Base-by-base conservation (phyloP, 225 moss, liverwort and hornwort genomes). In the Marchantia paleacea region DNA sequence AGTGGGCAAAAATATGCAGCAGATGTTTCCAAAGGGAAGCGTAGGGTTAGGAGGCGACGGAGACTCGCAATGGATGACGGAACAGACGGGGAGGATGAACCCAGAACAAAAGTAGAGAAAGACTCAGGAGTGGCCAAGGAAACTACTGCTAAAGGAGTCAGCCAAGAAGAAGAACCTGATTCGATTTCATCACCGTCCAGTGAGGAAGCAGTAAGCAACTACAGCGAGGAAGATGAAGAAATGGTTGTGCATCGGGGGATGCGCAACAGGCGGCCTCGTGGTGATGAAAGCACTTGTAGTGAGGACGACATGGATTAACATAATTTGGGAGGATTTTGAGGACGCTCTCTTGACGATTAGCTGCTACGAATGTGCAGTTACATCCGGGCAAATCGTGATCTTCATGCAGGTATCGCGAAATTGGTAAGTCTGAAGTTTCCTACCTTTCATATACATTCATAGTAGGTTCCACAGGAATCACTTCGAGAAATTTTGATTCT, bases 191-290 rank as follows among this genome's bases (percentile, higher is more conserved):
- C 90, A 19, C 87, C 87, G 13, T 90, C 90, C 16, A 90, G 90
- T 79, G 90, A 90, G 66, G 90, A 90, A 20, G 90, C 84, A 62
- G 90, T 86, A 6, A 90, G 90, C 49, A 90, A 90, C 82, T 90
- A 86, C 72, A 90, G 90, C 74, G 88, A 88, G 62, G 90, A 90
- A 70, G 90, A 90, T 76, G 90, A 90, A 84, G 90, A 90, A 75
- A 90, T 90, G 90, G 90, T 88, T n/a, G 90, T 88, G 28, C 90
- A 84, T 80, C 87, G 87, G 29, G 90, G 87, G 31, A 84, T 77
- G 20, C 87, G 85, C 49, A 86, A 83, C 51, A 80, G 84, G 64
- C 77, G 84, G 62, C 84, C 85, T 19, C 85, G 75, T 24, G 81
- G 84, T 22, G 84, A 85, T 68, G 84, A 90, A 72, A 88, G 90